Evolutionary conservation across 208 protist genomes (phyloP).

Genomic region (Angomonas deanei): DNA sequence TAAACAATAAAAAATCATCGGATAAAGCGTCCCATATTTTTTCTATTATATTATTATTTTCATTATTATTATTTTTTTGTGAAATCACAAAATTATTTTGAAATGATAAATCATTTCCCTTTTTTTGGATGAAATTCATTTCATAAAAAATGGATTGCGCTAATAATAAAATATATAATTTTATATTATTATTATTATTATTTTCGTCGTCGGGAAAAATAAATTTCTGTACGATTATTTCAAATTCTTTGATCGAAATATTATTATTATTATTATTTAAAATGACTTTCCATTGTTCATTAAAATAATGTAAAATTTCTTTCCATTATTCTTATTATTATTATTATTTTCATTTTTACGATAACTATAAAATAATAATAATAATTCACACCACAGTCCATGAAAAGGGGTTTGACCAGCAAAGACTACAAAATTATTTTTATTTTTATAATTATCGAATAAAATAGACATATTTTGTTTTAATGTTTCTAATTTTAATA

Average conservation of each 20-base stretch:
- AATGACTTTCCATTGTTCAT: background rate
- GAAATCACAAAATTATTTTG: background rate
- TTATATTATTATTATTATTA: background rate
- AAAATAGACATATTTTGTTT: too few relatives aligned
- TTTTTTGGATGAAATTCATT: background rate
- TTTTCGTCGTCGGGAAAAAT: too few relatives aligned
- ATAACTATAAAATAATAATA: background rate
- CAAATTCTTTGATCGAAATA: background rate
- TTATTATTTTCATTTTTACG: background rate
- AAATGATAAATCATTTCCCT: background rate
- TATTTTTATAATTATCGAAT: background rate
- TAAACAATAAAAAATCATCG: too few relatives aligned
- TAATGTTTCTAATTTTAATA: too few relatives aligned
- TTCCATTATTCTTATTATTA: background rate
- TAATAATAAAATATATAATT: background rate
- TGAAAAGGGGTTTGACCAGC: background rate
- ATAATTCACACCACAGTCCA: background rate
- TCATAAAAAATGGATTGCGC: background rate
- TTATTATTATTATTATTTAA: background rate
- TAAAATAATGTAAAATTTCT: background rate
- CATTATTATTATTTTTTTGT: background rate
- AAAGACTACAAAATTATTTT: background rate
- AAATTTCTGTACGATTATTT: too few relatives aligned
- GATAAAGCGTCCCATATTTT: too few relatives aligned
- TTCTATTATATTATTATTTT: background rate